Conservation (phyloP, 2,329 filamentous ascomycete species). For the Neocucurbitaria cava region DNA sequence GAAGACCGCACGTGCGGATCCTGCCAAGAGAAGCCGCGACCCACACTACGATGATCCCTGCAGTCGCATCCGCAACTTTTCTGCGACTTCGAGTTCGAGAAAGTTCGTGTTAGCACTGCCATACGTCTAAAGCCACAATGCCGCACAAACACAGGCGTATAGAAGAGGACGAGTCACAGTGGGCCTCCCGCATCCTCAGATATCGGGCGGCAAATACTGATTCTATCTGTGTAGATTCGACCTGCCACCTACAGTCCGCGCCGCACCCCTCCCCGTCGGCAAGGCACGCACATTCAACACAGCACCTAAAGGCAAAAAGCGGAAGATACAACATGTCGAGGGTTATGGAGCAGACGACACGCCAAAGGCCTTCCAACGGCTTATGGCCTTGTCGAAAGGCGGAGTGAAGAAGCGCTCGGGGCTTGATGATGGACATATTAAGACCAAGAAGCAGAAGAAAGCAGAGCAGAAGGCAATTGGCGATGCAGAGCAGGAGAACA, state of each 20-base stretch:
- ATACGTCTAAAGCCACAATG: constrained; percentile 58
- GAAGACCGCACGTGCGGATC: background rate
- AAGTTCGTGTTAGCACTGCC: background rate
- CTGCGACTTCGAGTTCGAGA: background rate
- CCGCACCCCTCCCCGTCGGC: constrained; percentile 64
- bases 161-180: constrained; percentile 50
- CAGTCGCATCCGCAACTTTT: constrained; percentile 5
- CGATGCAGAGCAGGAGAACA: constrained; percentile 18
- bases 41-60: constrained; percentile 3
- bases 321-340: constrained; percentile 52
- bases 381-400: constrained; percentile 78
- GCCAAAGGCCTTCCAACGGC: constrained; percentile 82
- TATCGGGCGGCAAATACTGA: constrained; percentile 1
- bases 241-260: constrained; percentile 67
- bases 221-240: constrained; percentile 59
- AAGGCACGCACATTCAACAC: constrained; percentile 50
- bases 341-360: constrained; percentile 75
- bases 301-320: constrained; percentile 42
- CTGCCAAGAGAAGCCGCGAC: background rate
- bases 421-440: constrained; percentile 71
- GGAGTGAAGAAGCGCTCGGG: constrained; percentile 61
- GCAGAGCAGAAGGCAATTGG: constrained; percentile 11
- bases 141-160: constrained; percentile 86
- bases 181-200: constrained; percentile 10
- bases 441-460: constrained; percentile 59